Percentiles rank a stretch among this genome's conserved stretches.
These are phyloP conservation scores for Paramecium biaurelia DNA, from an alignment of 73 alveolate species.

Conservation along the genomic window DNA sequence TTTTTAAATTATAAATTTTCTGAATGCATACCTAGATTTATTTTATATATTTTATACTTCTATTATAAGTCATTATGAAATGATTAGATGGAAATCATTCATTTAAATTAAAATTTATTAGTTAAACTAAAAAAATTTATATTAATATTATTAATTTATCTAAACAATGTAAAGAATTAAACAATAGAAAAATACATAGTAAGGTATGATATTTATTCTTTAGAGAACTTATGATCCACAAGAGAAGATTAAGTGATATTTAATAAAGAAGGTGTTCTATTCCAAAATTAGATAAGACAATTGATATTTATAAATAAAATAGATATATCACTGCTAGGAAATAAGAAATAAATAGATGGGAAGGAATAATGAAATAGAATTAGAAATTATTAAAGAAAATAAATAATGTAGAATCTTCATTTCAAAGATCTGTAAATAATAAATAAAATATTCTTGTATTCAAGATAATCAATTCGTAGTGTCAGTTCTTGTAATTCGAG, in stretches of 20 bases:
- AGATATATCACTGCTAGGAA: not conserved
- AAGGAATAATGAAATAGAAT: not conserved
- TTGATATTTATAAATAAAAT: not conserved
- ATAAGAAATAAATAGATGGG: not conserved
- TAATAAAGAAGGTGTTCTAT: not conserved
- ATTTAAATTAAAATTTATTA: no score
- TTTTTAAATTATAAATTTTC: no score
- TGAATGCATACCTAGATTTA: no score
- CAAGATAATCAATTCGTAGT: conserved; percentile 19
- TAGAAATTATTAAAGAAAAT: not conserved
- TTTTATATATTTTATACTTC: no score
- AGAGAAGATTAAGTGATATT: conserved; percentile 17
- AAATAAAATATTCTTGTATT: not conserved
- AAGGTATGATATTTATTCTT: not conserved
- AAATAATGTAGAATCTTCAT: not conserved
- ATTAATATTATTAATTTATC: not conserved
- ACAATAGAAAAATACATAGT: not conserved
- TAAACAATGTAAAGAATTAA: not conserved
- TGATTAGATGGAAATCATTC: not conserved
- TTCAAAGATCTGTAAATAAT: not conserved
- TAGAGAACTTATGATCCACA: not conserved
- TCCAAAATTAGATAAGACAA: not conserved
- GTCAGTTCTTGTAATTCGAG: not conserved
- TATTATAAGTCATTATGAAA: no score
- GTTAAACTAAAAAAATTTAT: not conserved